These are phyloP conservation scores for Aspergillus ibericus DNA, from an alignment of 2,329 filamentous ascomycete species.

Conservation along the genomic window DNA sequence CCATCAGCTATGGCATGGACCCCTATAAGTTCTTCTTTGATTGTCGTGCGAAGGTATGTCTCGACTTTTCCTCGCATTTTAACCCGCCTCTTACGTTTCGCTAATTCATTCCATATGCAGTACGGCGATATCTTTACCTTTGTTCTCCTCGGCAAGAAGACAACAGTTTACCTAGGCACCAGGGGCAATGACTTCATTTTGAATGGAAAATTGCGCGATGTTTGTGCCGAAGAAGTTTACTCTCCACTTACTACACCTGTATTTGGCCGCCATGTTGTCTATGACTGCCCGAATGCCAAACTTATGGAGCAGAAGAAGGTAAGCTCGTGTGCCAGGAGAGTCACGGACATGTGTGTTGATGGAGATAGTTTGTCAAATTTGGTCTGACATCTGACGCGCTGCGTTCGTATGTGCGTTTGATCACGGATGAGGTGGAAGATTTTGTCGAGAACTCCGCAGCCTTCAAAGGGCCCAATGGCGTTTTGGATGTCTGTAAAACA, in stretches of 20 bases:
- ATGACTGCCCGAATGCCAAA: slow-evolving; percentile 87
- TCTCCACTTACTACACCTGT: slow-evolving; percentile 69
- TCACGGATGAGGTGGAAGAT: slow-evolving; percentile 69
- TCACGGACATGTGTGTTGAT: slow-evolving; percentile 23
- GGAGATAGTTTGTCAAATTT: slow-evolving; percentile 59
- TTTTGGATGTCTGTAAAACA: slow-evolving; percentile 69
- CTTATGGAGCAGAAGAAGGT: slow-evolving; percentile 97
- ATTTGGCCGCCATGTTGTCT: slow-evolving; percentile 84
- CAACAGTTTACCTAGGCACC: slow-evolving; percentile 78
- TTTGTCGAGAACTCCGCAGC: slow-evolving; percentile 68
- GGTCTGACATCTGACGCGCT: slow-evolving; percentile 63
- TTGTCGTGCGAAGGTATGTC: slow-evolving; percentile 69
- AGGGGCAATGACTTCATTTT: slow-evolving; percentile 88
- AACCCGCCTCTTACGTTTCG: not conserved
- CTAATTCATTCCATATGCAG: slow-evolving; percentile 43
- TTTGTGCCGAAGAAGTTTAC: slow-evolving; percentile 90
- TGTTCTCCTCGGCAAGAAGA: slow-evolving; percentile 82
- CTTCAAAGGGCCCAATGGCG: slow-evolving; percentile 69
- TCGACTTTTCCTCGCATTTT: not conserved
- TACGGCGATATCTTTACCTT: slow-evolving; percentile 91
- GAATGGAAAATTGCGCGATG: slow-evolving; percentile 85
- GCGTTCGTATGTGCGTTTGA: slow-evolving; percentile 73
- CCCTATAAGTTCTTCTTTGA: slow-evolving; percentile 63
- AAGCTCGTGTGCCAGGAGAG: slow-evolving; percentile 20
- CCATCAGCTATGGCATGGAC: slow-evolving; percentile 91